Evolutionary conservation across 202 grass and related monocot species (phyloP).

Genomic region (Setaria viridis): DNA sequence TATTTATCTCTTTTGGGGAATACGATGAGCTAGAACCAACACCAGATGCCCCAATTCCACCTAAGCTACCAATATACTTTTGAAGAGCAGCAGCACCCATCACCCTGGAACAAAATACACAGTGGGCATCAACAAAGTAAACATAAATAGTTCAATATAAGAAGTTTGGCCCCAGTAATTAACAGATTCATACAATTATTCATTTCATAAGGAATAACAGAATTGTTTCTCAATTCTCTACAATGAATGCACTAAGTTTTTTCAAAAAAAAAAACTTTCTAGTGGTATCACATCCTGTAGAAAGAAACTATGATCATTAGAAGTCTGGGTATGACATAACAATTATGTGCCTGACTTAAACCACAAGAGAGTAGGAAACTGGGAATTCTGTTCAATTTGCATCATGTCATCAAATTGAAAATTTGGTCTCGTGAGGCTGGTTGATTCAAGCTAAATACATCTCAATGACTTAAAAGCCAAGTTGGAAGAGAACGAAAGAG

Average conservation of each 20-base stretch:
- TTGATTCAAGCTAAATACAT: slow-evolving; percentile 31
- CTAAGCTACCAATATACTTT: slow-evolving; percentile 95
- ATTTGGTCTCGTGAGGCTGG: slow-evolving; percentile 6
- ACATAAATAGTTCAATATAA: not conserved
- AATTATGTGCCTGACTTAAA: slow-evolving; percentile 28
- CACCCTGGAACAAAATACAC: slow-evolving; percentile 62
- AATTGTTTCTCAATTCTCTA: not conserved
- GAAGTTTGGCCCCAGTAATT: slow-evolving; percentile 7
- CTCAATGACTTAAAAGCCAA: slow-evolving; percentile 21
- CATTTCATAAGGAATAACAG: not conserved
- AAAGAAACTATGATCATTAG: not conserved
- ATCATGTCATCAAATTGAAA: slow-evolving; percentile 14
- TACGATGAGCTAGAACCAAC: slow-evolving; percentile 89
- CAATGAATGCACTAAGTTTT: not conserved
- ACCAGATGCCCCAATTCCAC: slow-evolving; percentile 82
- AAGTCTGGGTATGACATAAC: slow-evolving; percentile 11
- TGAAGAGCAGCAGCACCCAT: slow-evolving; percentile 75
- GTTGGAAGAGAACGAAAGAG: not conserved
- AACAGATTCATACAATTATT: slow-evolving; percentile 24
- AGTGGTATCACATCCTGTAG: no score
- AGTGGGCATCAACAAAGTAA: slow-evolving; percentile 2
- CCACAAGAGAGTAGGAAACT: slow-evolving; percentile 14
- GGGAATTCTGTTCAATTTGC: slow-evolving; percentile 1
- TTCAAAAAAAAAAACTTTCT: no score
- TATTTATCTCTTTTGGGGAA: slow-evolving; percentile 96